These are phyloP conservation scores for Neopestalotiopsis rosae DNA, from an alignment of 2,329 filamentous ascomycete species.

Conservation along the genomic window DNA sequence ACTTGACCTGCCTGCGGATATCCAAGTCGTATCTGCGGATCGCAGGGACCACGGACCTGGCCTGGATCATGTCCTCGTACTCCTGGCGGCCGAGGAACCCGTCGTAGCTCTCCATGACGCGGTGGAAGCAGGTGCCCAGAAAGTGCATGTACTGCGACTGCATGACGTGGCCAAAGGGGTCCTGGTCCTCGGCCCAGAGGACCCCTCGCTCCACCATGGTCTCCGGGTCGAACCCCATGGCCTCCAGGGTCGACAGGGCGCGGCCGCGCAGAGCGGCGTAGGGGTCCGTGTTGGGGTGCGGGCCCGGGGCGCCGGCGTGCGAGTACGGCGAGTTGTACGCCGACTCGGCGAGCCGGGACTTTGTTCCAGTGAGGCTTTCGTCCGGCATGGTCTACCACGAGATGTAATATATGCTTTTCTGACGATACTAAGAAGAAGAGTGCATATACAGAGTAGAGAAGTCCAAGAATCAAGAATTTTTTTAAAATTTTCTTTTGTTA, in stretches of 20 bases:
- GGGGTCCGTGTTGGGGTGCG: constrained; percentile 8
- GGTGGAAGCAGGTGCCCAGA: constrained; percentile 27
- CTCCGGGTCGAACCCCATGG: constrained; percentile 24
- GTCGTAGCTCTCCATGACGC: constrained; percentile 31
- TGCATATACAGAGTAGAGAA: not conserved
- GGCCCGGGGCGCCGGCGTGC: not conserved
- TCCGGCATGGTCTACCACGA: not conserved
- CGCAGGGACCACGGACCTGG: constrained; percentile 26
- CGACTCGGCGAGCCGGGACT: not conserved
- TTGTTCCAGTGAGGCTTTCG: not conserved
- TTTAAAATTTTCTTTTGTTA: too few relatives aligned
- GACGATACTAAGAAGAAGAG: not conserved
- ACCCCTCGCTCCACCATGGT: constrained; percentile 28
- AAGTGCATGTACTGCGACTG: constrained; percentile 31
- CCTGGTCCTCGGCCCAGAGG: constrained; percentile 32
- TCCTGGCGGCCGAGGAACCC: constrained; percentile 30
- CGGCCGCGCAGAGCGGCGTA: constrained; percentile 23
- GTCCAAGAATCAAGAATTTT: not conserved
- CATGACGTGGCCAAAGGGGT: constrained; percentile 32
- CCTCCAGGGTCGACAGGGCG: constrained; percentile 24
- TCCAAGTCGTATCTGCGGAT: constrained; percentile 28
- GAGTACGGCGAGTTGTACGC: constrained; percentile 7
- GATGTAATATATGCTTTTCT: not conserved
- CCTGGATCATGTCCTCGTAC: constrained; percentile 30
- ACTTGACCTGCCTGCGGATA: constrained; percentile 24